Conservation (phyloP, 208 protist species). For the Trypanosoma boissoni region DNA sequence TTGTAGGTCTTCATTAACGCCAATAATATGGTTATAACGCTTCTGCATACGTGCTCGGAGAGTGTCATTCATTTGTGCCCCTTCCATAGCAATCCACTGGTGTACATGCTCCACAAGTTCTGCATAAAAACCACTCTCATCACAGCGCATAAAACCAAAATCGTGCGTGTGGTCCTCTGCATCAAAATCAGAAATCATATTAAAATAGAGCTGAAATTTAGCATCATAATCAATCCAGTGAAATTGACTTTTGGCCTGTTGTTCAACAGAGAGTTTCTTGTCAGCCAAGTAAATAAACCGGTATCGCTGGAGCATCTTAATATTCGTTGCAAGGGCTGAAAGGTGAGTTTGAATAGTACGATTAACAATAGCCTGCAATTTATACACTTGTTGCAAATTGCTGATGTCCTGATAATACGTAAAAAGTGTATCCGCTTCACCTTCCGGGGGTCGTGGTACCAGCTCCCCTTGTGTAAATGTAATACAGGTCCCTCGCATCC, state of each 20-base stretch:
- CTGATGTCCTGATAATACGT: constrained; percentile 95
- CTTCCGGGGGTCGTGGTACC: constrained; percentile 79
- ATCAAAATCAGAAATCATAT: constrained; percentile 92
- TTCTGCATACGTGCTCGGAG: constrained; percentile 76
- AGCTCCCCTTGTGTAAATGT: constrained; percentile 92
- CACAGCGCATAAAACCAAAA: constrained; percentile 95
- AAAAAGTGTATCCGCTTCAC: constrained; percentile 84
- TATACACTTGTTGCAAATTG: constrained; percentile 87
- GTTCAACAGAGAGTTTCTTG: constrained; percentile 94
- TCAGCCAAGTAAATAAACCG: constrained; percentile 93
- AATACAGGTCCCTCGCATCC: constrained; percentile 96
- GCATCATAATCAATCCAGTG: constrained; percentile 95
- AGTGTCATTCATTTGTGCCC: constrained; percentile 91
- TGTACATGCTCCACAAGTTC: constrained; percentile 91
- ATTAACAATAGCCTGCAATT: constrained; percentile 88
- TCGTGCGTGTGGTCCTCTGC: constrained; percentile 81
- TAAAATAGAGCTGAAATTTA: constrained; percentile 94
- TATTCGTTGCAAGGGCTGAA: constrained; percentile 83
- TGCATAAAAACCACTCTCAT: constrained; percentile 87
- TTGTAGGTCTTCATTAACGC: constrained; percentile 87
- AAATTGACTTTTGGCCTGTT: constrained; percentile 91
- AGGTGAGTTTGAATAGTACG: constrained; percentile 91
- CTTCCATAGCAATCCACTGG: constrained; percentile 93
- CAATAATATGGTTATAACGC: constrained; percentile 68
- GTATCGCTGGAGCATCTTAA: constrained; percentile 93